Percentiles rank a stretch among this genome's conserved stretches.
phyloP scores from a whole-genome alignment of 2,329 filamentous ascomycete genomes.

The Cladosporium sp. region DNA sequence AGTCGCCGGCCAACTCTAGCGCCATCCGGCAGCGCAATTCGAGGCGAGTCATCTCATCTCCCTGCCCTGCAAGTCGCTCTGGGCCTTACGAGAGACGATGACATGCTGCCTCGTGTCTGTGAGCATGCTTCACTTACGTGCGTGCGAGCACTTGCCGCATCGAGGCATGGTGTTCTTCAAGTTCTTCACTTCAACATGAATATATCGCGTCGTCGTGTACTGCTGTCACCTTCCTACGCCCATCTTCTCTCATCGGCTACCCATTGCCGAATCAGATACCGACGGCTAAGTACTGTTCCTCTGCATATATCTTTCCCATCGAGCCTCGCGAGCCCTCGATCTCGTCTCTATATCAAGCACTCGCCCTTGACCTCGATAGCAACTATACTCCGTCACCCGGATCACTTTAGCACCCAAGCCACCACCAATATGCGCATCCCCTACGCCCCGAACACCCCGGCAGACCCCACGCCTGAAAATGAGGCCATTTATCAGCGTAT shows the following conservation, averaged over 20 bases:
- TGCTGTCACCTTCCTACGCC: neutral
- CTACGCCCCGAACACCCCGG: slow-evolving; percentile 53
- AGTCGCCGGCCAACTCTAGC: neutral
- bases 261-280: slow-evolving; percentile 11
- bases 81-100: too few species aligned
- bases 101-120: too few species aligned
- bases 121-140: too few species aligned
- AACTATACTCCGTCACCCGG: too few species aligned
- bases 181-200: too few species aligned
- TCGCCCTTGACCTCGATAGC: too few species aligned
- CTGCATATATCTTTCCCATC: neutral
- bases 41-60: too few species aligned
- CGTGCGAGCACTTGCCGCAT: too few species aligned
- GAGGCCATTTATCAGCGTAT: slow-evolving; percentile 58
- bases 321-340: neutral
- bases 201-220: too few species aligned
- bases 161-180: too few species aligned
- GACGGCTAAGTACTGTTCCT: slow-evolving; percentile 13
- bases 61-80: too few species aligned
- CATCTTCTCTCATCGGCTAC: neutral
- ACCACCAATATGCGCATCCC: slow-evolving; percentile 57
- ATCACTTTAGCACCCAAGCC: neutral
- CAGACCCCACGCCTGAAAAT: slow-evolving; percentile 45
- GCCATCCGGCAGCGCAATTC: too few species aligned
- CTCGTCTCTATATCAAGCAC: neutral